Evolutionary conservation across 2,329 filamentous ascomycete genomes (phyloP).

Genomic region (Xylariomycetidae sp.): DNA sequence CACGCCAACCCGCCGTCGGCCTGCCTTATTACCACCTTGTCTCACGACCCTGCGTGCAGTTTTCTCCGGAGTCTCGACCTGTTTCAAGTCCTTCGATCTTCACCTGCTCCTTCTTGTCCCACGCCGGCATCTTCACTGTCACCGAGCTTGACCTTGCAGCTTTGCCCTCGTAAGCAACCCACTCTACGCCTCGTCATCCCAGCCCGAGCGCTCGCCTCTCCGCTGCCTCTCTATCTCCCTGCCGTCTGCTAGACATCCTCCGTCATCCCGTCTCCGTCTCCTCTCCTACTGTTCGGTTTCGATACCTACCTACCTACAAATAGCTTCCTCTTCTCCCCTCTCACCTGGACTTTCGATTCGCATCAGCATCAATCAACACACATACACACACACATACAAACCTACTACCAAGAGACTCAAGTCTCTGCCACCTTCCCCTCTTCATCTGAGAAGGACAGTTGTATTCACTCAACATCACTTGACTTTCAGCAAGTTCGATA

Average conservation of each 20-base stretch:
- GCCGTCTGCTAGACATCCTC: too few species aligned
- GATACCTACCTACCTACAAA: conserved; percentile 1
- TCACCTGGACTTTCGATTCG: neutral
- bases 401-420: neutral
- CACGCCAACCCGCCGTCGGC: conserved; percentile 11
- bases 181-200: conserved; percentile 15
- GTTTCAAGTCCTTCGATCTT: conserved; percentile 1
- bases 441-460: neutral
- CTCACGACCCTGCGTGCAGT: conserved; percentile 5
- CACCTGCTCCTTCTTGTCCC: conserved; percentile 3
- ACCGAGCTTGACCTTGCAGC: conserved; percentile 4
- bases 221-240: conserved; percentile 5
- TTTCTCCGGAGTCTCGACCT: neutral
- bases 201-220: conserved; percentile 8
- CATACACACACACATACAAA: neutral
- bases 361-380: conserved; percentile 1
- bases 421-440: neutral
- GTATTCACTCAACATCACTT: neutral
- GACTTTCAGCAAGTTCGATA: too few species aligned
- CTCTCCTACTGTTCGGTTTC: conserved; percentile 2
- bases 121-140: conserved; percentile 2
- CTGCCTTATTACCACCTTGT: conserved; percentile 3
- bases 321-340: conserved; percentile 1
- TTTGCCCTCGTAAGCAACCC: conserved; percentile 10
- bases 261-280: too few species aligned